Evolutionary conservation across 108 stramenopile genomes (phyloP).

Genomic region (Epipyxis sp.): DNA sequence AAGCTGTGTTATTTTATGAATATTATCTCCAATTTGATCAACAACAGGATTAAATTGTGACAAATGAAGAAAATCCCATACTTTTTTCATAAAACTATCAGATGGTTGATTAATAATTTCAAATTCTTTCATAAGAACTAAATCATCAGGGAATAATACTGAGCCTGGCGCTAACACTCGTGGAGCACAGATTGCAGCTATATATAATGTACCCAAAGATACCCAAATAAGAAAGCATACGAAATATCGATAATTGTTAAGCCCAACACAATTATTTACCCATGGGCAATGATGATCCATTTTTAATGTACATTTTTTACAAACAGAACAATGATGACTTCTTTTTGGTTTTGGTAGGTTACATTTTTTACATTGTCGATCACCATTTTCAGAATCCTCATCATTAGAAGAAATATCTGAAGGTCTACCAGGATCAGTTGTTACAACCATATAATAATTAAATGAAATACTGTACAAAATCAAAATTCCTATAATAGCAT

Average conservation of each 20-base stretch:
- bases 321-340: constrained; percentile 34
- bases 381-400: background rate
- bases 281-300: constrained; percentile 28
- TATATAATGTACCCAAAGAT: background rate
- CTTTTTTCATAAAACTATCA: background rate
- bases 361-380: constrained; percentile 19
- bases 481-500: background rate
- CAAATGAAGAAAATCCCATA: background rate
- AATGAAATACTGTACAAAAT: background rate
- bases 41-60: background rate
- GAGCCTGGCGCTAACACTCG: background rate
- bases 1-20: background rate
- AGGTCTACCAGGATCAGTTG: constrained; percentile 18
- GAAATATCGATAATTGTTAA: constrained; percentile 11
- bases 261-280: constrained; percentile 16
- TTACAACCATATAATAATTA: background rate
- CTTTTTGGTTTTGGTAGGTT: constrained; percentile 9
- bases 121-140: background rate
- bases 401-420: background rate
- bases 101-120: background rate
- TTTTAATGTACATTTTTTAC: constrained; percentile 21
- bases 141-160: background rate
- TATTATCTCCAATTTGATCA: background rate
- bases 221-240: constrained; percentile 4
- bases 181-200: background rate